Base-by-base conservation (phyloP, 768 basidiomycete species). In the Pisolithus tinctorius region DNA sequence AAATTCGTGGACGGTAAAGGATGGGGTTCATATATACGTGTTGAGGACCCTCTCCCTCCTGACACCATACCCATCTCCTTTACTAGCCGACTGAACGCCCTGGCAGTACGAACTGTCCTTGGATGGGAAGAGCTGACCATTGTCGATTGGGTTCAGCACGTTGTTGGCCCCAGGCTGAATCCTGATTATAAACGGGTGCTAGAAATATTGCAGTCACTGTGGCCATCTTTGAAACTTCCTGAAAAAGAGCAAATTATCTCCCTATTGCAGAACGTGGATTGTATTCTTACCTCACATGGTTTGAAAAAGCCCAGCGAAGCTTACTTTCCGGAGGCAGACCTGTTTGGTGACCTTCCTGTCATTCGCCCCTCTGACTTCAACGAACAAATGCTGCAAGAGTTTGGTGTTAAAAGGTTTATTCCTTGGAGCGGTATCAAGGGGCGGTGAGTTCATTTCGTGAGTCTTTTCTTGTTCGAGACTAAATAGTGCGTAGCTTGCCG, bases 341-440 rank as follows among this genome's bases (percentile, higher is more conserved):
- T 97, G n/a, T 96, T 97, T 65, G 79, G 79, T 25, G 93, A 95
- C 63, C 71, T 93, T 16, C 83, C 92, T 3, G 80, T 88, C 39
- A 81, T 90, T 8, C 23, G 30, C 27, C 75, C 69, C 0, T 66
- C 93, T 25, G 34, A 14, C 5, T 13, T 80, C 78, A 3, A 61
- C 67, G 3, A 50, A 63, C 0, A 70, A 57, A 68, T 85, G 8
- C 62, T 85, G 4, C 67, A 76, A 45, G 75, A 76, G 1, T 67
- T 96, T 0, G 90, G 86, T 11, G 86, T 93, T 20, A 74, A 84
- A 6, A 83, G 80, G 60, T 88, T 91, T 56, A 88, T 94, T 17
- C 88, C 93, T 53, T 72, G 95, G 4, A 88, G 93, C 63, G 69
- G 92, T 1, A 79, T 97, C 31, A 49, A 27, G 29, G 43, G 13